Base-by-base conservation (phyloP, 345 rosid species). In the Eucalyptus pauciflora region DNA sequence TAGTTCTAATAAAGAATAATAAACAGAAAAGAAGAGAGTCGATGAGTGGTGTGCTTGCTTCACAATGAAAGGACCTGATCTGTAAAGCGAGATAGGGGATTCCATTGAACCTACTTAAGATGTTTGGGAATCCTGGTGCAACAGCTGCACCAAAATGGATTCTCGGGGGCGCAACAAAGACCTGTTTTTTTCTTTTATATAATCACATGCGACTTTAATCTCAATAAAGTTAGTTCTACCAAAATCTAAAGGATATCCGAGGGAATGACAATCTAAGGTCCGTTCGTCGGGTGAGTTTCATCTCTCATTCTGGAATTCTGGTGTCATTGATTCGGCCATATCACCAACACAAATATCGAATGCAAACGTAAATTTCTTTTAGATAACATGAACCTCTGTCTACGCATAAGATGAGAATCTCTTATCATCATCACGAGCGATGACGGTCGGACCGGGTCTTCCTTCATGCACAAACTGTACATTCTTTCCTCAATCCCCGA, bases 151-250 rank as follows among this genome's bases (percentile, higher is more conserved):
- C 67, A 24, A 60, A 60, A 5, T 60, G 6, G n/a, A 60, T 12
- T 27, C 27, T 60, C 67, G 7, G 67, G n/a, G 29, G 62, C 29
- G 29, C 12, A 25, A 27, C n/a, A 3, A 60, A 64, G 76, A 64
- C 8, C 81, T 3, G 43, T 8, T 33, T 9, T 10, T 18, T 4
- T 18, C 1, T 4, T 2, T 1, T 20, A 3, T 20, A 7, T 54
- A 2, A 18, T 18, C 81, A 18, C 45, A 10, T 14, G 25, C 46
- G 9, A 71, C 83, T 71, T 76, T 37, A 37, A 76, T 20, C 27
- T 37, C 48, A 76, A 76, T 20, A 10, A 18, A 18, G 11, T 37
- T 17, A 71, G 14, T 37, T 37, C 46, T 37, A 71, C 25, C 45
- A 71, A 41, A 18, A 41, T 20, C 48, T 18, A 64, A 14, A 2